phyloP scores from a whole-genome alignment of 805 yeast species.

The Spathaspora sp. region DNA sequence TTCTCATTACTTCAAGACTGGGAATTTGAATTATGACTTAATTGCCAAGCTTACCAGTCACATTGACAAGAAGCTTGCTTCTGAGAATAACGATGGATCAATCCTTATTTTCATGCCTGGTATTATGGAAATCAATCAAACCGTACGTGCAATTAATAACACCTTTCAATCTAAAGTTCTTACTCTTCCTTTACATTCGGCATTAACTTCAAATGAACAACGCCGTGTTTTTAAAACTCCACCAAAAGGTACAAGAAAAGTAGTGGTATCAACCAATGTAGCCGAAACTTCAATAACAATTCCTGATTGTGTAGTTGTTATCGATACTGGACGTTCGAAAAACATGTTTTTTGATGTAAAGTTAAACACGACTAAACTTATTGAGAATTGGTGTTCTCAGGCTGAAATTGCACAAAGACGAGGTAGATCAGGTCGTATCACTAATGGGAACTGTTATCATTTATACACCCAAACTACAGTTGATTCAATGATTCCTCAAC shows the following conservation, averaged over 20 bases:
- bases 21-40: conserved; percentile 73
- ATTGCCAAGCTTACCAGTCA: conserved; percentile 52
- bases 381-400: conserved; percentile 82
- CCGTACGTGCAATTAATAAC: conserved; percentile 41
- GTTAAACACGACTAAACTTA: conserved; percentile 63
- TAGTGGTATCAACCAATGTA: conserved; percentile 87
- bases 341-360: conserved; percentile 66
- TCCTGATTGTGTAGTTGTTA: conserved; percentile 89
- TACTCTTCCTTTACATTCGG: conserved; percentile 84
- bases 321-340: conserved; percentile 85
- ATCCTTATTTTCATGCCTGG: conserved; percentile 88
- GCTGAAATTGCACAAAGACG: conserved; percentile 90
- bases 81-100: conserved; percentile 54
- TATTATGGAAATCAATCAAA: conserved; percentile 75
- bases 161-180: conserved; percentile 17
- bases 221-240: conserved; percentile 64
- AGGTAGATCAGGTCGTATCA: conserved; percentile 98
- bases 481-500: conserved; percentile 59
- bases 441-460: conserved; percentile 77
- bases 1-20: conserved; percentile 60
- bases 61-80: conserved; percentile 47
- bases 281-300: conserved; percentile 98
- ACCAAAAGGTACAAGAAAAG: conserved; percentile 57
- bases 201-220: conserved; percentile 79
- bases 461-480: conserved; percentile 63